Conservation (phyloP, 176 grass and related monocot species). For the Cymbopogon citratus region DNA sequence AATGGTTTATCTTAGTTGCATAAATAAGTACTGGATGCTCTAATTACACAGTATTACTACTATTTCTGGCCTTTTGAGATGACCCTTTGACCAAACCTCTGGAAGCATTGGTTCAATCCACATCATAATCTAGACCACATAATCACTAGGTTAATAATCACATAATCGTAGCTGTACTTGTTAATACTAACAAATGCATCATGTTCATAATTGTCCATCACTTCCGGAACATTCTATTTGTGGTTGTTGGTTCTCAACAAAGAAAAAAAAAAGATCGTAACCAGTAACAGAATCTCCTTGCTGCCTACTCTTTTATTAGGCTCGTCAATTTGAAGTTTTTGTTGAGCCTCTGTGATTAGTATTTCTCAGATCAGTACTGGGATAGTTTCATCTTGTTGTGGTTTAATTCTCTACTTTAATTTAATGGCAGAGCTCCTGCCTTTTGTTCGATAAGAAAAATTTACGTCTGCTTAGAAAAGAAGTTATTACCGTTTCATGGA, state of each 20-base stretch:
- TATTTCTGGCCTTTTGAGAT: not conserved
- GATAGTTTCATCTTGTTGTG: not conserved
- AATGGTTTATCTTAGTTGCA: not conserved
- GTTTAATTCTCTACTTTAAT: not conserved
- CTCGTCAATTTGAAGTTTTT: not conserved
- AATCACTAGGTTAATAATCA: not conserved
- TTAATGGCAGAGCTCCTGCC: not conserved
- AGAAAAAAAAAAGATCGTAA: not conserved
- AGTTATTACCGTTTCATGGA: not conserved
- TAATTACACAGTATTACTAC: not conserved
- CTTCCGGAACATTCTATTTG: not conserved
- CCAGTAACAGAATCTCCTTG: not conserved
- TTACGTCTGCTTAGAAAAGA: not conserved
- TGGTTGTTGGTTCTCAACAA: not conserved
- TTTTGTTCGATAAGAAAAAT: not conserved
- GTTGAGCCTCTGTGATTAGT: not conserved
- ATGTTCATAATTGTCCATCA: not conserved
- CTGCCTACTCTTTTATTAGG: not conserved
- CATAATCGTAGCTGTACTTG: not conserved
- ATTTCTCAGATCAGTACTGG: not conserved
- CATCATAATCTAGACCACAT: not conserved
- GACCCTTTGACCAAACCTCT: not conserved
- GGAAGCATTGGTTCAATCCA: constrained; percentile 1
- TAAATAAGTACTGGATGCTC: not conserved
- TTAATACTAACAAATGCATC: not conserved